Evolutionary conservation across 257 asterid species (phyloP).

Genomic region (Verbena officinalis): DNA sequence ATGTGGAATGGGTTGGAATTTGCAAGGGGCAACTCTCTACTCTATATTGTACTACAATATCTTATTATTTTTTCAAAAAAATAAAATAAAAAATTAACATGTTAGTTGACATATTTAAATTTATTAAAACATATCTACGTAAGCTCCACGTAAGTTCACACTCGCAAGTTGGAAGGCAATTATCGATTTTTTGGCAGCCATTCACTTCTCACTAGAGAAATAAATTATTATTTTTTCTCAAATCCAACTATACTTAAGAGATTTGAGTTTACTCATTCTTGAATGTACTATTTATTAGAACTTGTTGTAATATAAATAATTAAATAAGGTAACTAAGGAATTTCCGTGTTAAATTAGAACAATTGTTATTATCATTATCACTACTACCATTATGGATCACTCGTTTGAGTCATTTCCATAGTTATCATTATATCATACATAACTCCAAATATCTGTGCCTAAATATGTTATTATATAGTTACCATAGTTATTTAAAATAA

Average conservation of each 20-base stretch:
- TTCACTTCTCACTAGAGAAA: not conserved
- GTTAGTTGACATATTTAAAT: not conserved
- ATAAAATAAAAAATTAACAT: not conserved
- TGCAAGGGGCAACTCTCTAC: not conserved
- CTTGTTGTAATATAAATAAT: no score
- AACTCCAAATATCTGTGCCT: no score
- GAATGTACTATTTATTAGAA: no score
- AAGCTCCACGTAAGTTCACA: constrained; percentile 29
- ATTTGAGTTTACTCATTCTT: no score
- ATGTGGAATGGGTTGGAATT: not conserved
- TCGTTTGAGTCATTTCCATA: not conserved
- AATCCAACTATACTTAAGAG: not conserved
- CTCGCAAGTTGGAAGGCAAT: constrained; percentile 15
- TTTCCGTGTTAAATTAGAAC: not conserved
- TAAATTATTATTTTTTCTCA: not conserved
- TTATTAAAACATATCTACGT: not conserved
- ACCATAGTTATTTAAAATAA: no score
- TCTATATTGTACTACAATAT: not conserved
- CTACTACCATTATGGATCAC: not conserved
- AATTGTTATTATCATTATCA: constrained; percentile 1
- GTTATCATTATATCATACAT: not conserved
- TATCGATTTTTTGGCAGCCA: constrained; percentile 1
- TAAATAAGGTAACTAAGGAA: not conserved
- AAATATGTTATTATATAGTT: no score
- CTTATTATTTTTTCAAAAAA: not conserved